A percentile compares a stretch with the other conserved stretches of the same genome.
Evolutionary conservation across 2,329 filamentous ascomycete genomes (phyloP).

Genomic region (Trichoderma sp.): DNA sequence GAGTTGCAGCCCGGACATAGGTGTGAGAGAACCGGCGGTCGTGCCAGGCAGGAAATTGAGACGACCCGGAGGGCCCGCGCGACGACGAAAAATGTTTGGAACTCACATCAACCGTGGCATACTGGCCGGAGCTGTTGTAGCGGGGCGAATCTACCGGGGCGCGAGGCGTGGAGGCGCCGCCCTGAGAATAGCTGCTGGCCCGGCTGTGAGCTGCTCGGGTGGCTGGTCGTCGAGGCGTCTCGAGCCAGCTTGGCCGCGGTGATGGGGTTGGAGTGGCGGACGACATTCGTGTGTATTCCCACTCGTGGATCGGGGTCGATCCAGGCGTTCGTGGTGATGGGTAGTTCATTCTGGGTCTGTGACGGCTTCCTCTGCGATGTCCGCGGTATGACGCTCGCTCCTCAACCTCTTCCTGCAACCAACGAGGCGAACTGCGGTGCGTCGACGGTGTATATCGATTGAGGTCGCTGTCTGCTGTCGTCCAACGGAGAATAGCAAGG

Average conservation of each 20-base stretch:
- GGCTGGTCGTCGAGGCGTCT: slow-evolving; percentile 55
- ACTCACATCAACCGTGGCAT: slow-evolving; percentile 69
- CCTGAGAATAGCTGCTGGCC: slow-evolving; percentile 43
- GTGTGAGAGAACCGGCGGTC: slow-evolving; percentile 60
- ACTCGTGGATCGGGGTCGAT: slow-evolving; percentile 52
- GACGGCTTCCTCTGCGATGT: slow-evolving; percentile 39
- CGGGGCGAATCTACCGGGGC: slow-evolving; percentile 58
- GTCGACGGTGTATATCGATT: slow-evolving; percentile 17
- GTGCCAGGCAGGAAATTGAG: slow-evolving; percentile 43
- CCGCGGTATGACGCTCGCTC: slow-evolving; percentile 35
- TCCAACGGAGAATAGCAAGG: neutral
- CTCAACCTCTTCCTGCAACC: slow-evolving; percentile 34
- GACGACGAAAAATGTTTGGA: slow-evolving; percentile 52
- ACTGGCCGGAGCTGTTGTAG: slow-evolving; percentile 63
- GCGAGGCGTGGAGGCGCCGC: slow-evolving; percentile 44
- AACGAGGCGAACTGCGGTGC: neutral
- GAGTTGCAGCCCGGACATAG: slow-evolving; percentile 60
- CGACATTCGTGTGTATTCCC: slow-evolving; percentile 55
- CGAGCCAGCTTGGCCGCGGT: slow-evolving; percentile 54
- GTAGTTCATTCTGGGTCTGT: slow-evolving; percentile 45
- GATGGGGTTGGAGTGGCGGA: slow-evolving; percentile 61
- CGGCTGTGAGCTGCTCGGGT: slow-evolving; percentile 50
- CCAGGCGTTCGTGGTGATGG: slow-evolving; percentile 46
- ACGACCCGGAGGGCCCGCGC: slow-evolving; percentile 43
- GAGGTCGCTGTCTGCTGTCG: neutral